A percentile compares a stretch with the other conserved stretches of the same genome.
Conservation (phyloP, 169 alveolate genomes). For the Ichthyophthirius multifiliis region DNA sequence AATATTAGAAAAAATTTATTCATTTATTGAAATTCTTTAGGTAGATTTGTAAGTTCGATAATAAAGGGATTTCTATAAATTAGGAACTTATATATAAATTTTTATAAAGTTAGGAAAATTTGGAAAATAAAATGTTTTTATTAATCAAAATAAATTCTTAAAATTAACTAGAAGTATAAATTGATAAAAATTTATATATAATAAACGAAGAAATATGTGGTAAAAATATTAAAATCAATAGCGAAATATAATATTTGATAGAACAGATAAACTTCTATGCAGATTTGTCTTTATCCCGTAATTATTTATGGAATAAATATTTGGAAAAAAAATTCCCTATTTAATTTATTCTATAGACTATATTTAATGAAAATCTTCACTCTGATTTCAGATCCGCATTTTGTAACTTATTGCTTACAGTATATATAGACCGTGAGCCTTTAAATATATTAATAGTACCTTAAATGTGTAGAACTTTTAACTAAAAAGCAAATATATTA, state of each 20-base stretch:
- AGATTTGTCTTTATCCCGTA: slow-evolving; percentile 21
- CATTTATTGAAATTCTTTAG: neutral
- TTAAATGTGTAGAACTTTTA: neutral
- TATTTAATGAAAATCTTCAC: too few relatives aligned
- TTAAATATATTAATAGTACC: slow-evolving; percentile 10
- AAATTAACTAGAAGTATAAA: neutral
- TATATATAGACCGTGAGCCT: slow-evolving; percentile 31
- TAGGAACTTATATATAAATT: neutral
- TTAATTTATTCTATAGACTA: too few relatives aligned
- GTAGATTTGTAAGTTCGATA: neutral
- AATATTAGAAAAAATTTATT: too few relatives aligned
- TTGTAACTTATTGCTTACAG: slow-evolving; percentile 21
- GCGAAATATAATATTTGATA: too few relatives aligned
- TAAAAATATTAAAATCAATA: too few relatives aligned
- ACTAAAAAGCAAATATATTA: too few relatives aligned
- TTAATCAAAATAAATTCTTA: neutral
- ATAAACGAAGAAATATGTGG: neutral
- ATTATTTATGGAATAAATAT: slow-evolving; percentile 28
- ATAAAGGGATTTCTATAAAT: neutral
- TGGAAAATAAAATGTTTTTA: neutral
- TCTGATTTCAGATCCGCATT: slow-evolving; percentile 22
- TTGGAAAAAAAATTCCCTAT: too few relatives aligned
- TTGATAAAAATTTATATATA: neutral
- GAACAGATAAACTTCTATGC: slow-evolving; percentile 8
- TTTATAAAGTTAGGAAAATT: neutral